phyloP scores from a whole-genome alignment of 2,329 filamentous ascomycete genomes.

The Neonectria magnoliae region DNA sequence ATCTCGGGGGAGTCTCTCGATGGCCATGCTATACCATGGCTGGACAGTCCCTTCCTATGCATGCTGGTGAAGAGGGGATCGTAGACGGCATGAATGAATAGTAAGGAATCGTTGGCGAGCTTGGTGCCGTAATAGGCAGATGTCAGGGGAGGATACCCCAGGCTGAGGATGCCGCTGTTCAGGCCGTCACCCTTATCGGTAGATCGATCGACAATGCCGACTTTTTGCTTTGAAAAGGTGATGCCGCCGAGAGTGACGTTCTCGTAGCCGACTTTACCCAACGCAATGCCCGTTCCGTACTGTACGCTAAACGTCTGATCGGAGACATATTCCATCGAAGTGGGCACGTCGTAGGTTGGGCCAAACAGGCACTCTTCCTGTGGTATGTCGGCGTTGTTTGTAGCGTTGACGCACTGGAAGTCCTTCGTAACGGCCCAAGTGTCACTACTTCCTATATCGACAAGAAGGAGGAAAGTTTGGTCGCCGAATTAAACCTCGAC shows the following conservation, averaged over 20 bases:
- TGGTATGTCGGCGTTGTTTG: slow-evolving; percentile 13
- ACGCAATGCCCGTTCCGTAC: slow-evolving; percentile 34
- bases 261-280: slow-evolving; percentile 29
- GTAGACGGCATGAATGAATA: slow-evolving; percentile 25
- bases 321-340: slow-evolving; percentile 11
- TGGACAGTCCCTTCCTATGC: slow-evolving; percentile 28
- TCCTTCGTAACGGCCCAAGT: slow-evolving; percentile 26
- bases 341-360: slow-evolving; percentile 24
- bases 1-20: slow-evolving; percentile 26
- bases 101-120: slow-evolving; percentile 13
- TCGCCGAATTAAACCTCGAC: slow-evolving; percentile 25
- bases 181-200: slow-evolving; percentile 31
- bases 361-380: slow-evolving; percentile 23
- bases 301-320: slow-evolving; percentile 44
- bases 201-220: slow-evolving; percentile 36
- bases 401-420: slow-evolving; percentile 26
- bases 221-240: slow-evolving; percentile 28
- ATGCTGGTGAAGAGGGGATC: slow-evolving; percentile 30
- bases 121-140: slow-evolving; percentile 31
- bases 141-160: slow-evolving; percentile 35
- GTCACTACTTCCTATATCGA: slow-evolving; percentile 34
- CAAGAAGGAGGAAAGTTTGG: slow-evolving; percentile 30
- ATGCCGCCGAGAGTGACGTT: slow-evolving; percentile 35
- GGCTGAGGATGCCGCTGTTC: slow-evolving; percentile 36
- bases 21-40: slow-evolving; percentile 37